phyloP scores from a whole-genome alignment of 2,329 filamentous ascomycete genomes.

The Aspergillus niger region DNA sequence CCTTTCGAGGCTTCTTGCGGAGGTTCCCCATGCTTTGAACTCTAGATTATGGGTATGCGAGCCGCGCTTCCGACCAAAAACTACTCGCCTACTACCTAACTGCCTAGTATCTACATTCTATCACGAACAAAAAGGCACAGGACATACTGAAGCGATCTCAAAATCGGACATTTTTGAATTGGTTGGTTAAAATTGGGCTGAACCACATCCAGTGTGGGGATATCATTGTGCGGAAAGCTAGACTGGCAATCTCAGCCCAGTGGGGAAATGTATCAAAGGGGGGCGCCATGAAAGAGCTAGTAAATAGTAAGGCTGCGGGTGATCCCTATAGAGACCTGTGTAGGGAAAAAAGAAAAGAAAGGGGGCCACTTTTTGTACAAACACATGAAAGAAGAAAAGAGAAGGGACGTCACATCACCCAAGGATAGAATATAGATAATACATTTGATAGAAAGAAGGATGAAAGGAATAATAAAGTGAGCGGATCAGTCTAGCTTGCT shows the following conservation, averaged over 20 bases:
- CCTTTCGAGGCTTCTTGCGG: neutral
- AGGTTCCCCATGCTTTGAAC: neutral
- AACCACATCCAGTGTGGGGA: neutral
- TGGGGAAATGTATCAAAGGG: neutral
- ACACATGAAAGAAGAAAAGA: constrained; percentile 2
- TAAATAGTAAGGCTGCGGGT: neutral
- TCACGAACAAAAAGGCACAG: no score
- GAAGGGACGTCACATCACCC: neutral
- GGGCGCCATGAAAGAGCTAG: neutral
- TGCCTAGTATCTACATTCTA: neutral
- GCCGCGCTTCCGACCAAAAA: neutral
- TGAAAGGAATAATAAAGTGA: neutral
- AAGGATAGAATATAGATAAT: constrained; percentile 13
- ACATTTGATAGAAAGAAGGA: constrained; percentile 14
- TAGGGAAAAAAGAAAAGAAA: neutral
- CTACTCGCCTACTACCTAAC: neutral
- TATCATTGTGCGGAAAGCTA: neutral
- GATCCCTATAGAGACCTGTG: no score
- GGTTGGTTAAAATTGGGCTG: neutral
- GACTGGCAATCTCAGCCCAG: neutral
- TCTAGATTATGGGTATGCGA: no score
- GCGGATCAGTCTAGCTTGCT: neutral
- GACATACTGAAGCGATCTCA: neutral
- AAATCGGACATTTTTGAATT: neutral
- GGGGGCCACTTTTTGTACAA: neutral